Evolutionary conservation across 306 rosid genomes (phyloP).

Genomic region (Vigna unguiculata): DNA sequence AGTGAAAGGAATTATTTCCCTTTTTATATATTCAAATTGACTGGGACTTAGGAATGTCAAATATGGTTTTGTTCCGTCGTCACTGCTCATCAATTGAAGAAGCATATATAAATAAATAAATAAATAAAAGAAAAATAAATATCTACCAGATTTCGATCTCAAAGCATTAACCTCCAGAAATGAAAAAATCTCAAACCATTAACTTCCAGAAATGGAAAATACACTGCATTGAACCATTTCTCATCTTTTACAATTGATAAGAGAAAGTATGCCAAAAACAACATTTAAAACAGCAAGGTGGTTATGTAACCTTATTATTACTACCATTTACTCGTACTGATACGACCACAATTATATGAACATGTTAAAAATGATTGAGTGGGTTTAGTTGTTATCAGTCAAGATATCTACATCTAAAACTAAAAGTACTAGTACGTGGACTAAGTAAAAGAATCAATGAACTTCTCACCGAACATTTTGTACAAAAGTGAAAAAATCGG

Average conservation of each 20-base stretch:
- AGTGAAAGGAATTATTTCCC: neutral
- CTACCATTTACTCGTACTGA: neutral
- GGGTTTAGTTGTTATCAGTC: conserved; percentile 27
- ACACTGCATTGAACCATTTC: neutral
- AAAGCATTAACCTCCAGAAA: neutral
- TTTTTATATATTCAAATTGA: neutral
- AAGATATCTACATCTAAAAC: conserved; percentile 32
- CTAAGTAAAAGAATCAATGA: conserved; percentile 52
- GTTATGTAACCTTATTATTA: neutral
- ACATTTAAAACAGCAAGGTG: neutral
- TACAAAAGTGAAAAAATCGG: conserved; percentile 20
- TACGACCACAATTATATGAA: conserved; percentile 14
- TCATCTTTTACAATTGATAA: conserved; percentile 7
- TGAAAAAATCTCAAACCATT: neutral
- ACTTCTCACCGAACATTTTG: conserved; percentile 40
- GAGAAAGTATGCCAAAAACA: conserved; percentile 1
- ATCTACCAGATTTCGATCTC: neutral
- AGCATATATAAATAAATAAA: neutral
- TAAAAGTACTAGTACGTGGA: conserved; percentile 34
- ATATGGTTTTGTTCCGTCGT: conserved; percentile 1
- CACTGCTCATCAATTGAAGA: conserved; percentile 4
- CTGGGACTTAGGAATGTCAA: conserved; percentile 20
- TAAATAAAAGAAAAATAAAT: conserved; percentile 5
- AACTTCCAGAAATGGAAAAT: neutral
- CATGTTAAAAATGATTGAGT: conserved; percentile 36